Evolutionary conservation across 371 early-diverging fungal genomes (phyloP).

Genomic region (Saksenaea oblongispora): DNA sequence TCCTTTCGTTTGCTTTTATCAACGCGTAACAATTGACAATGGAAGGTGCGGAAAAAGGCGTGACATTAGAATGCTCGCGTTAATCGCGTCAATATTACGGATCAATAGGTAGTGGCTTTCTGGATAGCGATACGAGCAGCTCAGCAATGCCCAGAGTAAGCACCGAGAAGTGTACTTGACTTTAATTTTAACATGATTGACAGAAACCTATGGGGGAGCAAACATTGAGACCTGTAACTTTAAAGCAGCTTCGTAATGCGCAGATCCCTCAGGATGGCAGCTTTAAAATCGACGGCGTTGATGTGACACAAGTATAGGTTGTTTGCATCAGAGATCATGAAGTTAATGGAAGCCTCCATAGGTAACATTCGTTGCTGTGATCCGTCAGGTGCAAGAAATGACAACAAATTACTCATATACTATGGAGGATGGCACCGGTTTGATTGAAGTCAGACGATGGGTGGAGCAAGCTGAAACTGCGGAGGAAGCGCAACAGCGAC

Average conservation of each 20-base stretch:
- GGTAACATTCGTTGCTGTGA: constrained; percentile 66
- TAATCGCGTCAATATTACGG: neutral
- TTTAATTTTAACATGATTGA: neutral
- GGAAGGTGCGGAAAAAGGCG: neutral
- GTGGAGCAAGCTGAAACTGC: constrained; percentile 41
- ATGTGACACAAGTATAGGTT: constrained; percentile 58
- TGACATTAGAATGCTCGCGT: neutral
- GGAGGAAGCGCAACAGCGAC: constrained; percentile 25
- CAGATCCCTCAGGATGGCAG: constrained; percentile 50
- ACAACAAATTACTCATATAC: constrained; percentile 61
- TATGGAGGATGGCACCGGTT: constrained; percentile 81
- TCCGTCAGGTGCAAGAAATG: constrained; percentile 53
- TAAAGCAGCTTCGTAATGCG: constrained; percentile 65
- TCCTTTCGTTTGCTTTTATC: neutral
- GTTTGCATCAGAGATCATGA: neutral
- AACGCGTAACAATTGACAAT: neutral
- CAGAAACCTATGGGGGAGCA: constrained; percentile 45
- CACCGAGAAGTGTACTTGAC: neutral
- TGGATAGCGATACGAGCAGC: neutral
- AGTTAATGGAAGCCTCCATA: constrained; percentile 16
- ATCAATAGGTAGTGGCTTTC: neutral
- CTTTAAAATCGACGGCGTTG: constrained; percentile 63
- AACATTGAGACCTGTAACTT: constrained; percentile 71
- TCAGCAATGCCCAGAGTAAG: neutral
- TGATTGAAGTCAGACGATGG: constrained; percentile 71